Evolutionary conservation across 805 yeast genomes (phyloP).

Genomic region (Candida wancherniae): DNA sequence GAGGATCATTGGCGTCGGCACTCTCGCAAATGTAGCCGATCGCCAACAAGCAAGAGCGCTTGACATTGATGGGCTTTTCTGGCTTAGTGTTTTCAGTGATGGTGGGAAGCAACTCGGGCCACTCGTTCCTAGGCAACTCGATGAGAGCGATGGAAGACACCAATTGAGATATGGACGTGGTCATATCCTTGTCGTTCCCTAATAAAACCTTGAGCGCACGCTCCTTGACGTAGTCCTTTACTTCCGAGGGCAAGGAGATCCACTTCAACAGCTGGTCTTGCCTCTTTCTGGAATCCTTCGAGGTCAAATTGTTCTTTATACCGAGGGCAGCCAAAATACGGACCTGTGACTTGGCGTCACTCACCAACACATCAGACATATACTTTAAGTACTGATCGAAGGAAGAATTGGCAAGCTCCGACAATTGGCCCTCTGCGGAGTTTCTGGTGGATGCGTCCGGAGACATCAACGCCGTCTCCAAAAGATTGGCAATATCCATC

Average conservation of each 20-base stretch:
- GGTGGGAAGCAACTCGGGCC: slow-evolving; percentile 81
- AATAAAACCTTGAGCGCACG: slow-evolving; percentile 55
- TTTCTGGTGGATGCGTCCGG: slow-evolving; percentile 63
- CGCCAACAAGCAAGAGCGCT: slow-evolving; percentile 80
- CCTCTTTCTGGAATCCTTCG: slow-evolving; percentile 67
- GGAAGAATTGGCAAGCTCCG: slow-evolving; percentile 64
- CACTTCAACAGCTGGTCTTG: slow-evolving; percentile 66
- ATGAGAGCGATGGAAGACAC: slow-evolving; percentile 97
- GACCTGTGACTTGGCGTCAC: slow-evolving; percentile 69
- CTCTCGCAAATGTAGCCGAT: slow-evolving; percentile 96
- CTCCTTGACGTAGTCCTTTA: slow-evolving; percentile 62
- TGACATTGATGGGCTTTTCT: slow-evolving; percentile 71
- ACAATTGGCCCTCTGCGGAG: slow-evolving; percentile 74
- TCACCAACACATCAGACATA: slow-evolving; percentile 67
- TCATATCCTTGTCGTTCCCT: slow-evolving; percentile 69
- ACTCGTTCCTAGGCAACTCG: slow-evolving; percentile 80
- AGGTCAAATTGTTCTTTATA: slow-evolving; percentile 79
- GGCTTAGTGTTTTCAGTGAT: slow-evolving; percentile 84
- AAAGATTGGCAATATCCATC: slow-evolving; percentile 59
- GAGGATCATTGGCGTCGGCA: slow-evolving; percentile 78
- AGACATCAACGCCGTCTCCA: slow-evolving; percentile 75
- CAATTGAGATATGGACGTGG: slow-evolving; percentile 84
- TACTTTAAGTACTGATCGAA: slow-evolving; percentile 69
- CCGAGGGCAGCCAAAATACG: slow-evolving; percentile 88
- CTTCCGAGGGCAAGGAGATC: slow-evolving; percentile 52